These are phyloP conservation scores for Cyberlindnera xishuangbannaensis DNA, from an alignment of 805 yeast species.

Conservation along the genomic window DNA sequence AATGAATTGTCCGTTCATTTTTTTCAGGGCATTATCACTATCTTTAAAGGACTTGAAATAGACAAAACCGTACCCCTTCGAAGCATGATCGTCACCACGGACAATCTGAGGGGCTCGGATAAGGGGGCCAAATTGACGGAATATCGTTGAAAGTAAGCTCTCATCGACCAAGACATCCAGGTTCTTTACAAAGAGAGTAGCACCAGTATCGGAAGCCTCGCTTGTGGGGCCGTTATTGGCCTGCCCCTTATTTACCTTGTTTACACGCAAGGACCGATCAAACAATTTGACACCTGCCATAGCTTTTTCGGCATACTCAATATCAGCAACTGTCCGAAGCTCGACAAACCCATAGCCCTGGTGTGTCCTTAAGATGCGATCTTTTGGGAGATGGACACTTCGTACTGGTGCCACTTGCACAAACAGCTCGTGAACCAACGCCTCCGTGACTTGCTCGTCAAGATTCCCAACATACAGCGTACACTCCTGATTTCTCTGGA, in stretches of 20 bases:
- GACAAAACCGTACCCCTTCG: conserved; percentile 59
- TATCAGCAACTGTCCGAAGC: conserved; percentile 52
- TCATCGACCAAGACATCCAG: conserved; percentile 64
- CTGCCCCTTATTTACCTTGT: conserved; percentile 32
- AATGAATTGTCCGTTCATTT: conserved; percentile 62
- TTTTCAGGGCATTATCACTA: conserved; percentile 66
- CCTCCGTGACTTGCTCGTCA: conserved; percentile 68
- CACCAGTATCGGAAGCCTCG: conserved; percentile 42
- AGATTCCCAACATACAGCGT: conserved; percentile 79
- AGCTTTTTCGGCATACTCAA: conserved; percentile 59
- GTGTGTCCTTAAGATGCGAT: conserved; percentile 59
- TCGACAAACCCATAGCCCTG: conserved; percentile 91
- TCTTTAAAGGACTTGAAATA: conserved; percentile 57
- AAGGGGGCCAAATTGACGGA: conserved; percentile 64
- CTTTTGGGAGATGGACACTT: conserved; percentile 71
- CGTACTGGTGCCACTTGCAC: conserved; percentile 79
- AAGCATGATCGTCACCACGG: conserved; percentile 41
- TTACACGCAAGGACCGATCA: conserved; percentile 56
- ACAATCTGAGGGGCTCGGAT: conserved; percentile 43
- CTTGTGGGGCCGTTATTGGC: conserved; percentile 12
- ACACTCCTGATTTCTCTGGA: conserved; percentile 48
- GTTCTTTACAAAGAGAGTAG: conserved; percentile 64
- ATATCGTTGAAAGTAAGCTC: conserved; percentile 40
- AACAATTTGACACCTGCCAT: conserved; percentile 56
- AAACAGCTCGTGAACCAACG: conserved; percentile 72